These are phyloP conservation scores for Magnusiomyces paraingens DNA, from an alignment of 1,139 yeast genomes.

Conservation along the genomic window DNA sequence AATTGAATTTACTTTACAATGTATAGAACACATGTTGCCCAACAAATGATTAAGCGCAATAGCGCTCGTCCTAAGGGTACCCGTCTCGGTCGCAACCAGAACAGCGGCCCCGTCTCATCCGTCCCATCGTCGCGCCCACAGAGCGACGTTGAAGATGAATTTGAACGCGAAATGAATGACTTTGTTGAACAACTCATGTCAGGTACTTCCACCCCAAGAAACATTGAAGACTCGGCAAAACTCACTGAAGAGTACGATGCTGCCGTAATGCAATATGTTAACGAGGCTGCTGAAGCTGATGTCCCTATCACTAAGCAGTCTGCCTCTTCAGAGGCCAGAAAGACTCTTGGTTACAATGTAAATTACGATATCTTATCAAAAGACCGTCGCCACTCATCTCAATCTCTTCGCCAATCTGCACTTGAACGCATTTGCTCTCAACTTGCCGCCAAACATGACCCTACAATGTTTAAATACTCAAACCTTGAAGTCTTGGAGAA, in stretches of 20 bases:
- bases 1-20: conserved; percentile 3
- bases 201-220: neutral
- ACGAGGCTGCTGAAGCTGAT: conserved; percentile 4
- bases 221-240: neutral
- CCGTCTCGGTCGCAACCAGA: conserved; percentile 2
- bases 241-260: conserved; percentile 2
- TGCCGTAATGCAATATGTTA: neutral
- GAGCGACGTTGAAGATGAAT: conserved; percentile 5
- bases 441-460: conserved; percentile 31
- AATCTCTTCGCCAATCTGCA: conserved; percentile 33
- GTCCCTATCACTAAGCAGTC: conserved; percentile 5
- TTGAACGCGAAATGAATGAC: conserved; percentile 4
- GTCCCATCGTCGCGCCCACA: neutral
- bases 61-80: conserved; percentile 6
- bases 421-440: conserved; percentile 24
- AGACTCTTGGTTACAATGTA: conserved; percentile 22
- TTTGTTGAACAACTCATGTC: conserved; percentile 5
- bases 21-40: neutral
- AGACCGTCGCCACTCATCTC: conserved; percentile 30
- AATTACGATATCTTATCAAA: conserved; percentile 28
- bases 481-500: conserved; percentile 24
- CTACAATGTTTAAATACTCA: conserved; percentile 22
- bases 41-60: neutral
- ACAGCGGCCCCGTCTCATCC: neutral
- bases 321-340: conserved; percentile 9